Conservation (phyloP, 306 rosid genomes). For the Dryas octopetala region DNA sequence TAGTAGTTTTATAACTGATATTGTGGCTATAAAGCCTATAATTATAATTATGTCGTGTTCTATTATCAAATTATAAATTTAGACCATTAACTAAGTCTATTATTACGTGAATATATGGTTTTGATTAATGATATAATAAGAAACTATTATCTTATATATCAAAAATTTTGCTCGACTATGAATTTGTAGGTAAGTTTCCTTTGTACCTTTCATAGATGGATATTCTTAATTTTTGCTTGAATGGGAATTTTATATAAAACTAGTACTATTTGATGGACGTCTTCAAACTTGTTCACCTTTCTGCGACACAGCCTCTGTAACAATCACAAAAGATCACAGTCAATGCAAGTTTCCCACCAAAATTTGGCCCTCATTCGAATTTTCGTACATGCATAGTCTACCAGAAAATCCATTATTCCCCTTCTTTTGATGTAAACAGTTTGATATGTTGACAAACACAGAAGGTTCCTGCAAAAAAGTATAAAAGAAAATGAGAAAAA, state of each 20-base stretch:
- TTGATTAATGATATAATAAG: too few species aligned
- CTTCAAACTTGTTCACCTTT: background rate
- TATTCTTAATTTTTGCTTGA: background rate
- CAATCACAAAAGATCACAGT: background rate
- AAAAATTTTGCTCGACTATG: too few species aligned
- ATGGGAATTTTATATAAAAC: background rate
- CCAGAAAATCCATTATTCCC: slow-evolving; percentile 35
- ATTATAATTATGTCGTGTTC: too few species aligned
- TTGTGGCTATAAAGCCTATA: too few species aligned
- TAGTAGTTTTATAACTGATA: too few species aligned
- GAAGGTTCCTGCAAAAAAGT: slow-evolving; percentile 36
- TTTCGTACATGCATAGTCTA: slow-evolving; percentile 22
- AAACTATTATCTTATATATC: too few species aligned
- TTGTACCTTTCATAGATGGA: slow-evolving; percentile 1
- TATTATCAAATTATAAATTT: too few species aligned
- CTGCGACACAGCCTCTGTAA: background rate
- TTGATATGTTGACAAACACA: slow-evolving; percentile 39
- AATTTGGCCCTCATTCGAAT: slow-evolving; percentile 25
- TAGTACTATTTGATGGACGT: background rate
- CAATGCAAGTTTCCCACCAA: slow-evolving; percentile 31
- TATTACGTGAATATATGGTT: too few species aligned
- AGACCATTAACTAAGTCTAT: too few species aligned
- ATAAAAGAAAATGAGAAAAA: slow-evolving; percentile 17
- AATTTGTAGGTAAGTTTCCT: background rate
- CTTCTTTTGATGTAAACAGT: slow-evolving; percentile 37